These are phyloP conservation scores for Kwoniella sp. DNA, from an alignment of 768 basidiomycete genomes.

Conservation along the genomic window DNA sequence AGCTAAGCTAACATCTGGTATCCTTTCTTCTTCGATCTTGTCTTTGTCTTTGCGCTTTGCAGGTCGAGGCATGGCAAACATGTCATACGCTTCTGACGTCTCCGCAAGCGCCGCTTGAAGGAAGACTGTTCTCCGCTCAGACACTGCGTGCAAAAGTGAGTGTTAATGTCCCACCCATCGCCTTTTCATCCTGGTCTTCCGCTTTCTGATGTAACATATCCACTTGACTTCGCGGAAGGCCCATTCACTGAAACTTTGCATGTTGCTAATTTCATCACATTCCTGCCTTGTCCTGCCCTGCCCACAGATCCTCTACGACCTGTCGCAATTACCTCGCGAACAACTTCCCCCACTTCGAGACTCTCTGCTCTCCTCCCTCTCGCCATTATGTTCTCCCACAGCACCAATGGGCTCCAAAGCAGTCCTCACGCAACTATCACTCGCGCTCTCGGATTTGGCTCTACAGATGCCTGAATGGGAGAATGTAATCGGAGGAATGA, in stretches of 20 bases:
- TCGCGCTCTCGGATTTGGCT: constrained; percentile 86
- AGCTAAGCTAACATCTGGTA: too few species aligned
- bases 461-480: constrained; percentile 81
- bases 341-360: constrained; percentile 80
- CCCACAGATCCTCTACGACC: constrained; percentile 94
- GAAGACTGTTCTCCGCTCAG: constrained; percentile 92
- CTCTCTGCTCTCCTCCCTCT: constrained; percentile 76
- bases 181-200: too few species aligned
- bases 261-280: not conserved
- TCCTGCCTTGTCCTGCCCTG: not conserved
- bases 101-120: constrained; percentile 72
- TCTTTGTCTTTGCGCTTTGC: too few species aligned
- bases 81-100: constrained; percentile 87
- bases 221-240: too few species aligned
- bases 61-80: constrained; percentile 96
- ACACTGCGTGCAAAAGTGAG: constrained; percentile 91
- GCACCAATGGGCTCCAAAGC: constrained; percentile 72
- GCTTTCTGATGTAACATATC: too few species aligned
- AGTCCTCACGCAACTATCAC: constrained; percentile 83
- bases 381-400: constrained; percentile 60
- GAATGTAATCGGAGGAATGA: constrained; percentile 75
- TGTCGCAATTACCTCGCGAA: constrained; percentile 75
- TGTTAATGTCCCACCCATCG: too few species aligned
- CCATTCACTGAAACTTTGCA: too few species aligned
- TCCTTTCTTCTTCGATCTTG: too few species aligned